Base-by-base conservation (phyloP, 768 basidiomycete species). In the Lactarius quietus region DNA sequence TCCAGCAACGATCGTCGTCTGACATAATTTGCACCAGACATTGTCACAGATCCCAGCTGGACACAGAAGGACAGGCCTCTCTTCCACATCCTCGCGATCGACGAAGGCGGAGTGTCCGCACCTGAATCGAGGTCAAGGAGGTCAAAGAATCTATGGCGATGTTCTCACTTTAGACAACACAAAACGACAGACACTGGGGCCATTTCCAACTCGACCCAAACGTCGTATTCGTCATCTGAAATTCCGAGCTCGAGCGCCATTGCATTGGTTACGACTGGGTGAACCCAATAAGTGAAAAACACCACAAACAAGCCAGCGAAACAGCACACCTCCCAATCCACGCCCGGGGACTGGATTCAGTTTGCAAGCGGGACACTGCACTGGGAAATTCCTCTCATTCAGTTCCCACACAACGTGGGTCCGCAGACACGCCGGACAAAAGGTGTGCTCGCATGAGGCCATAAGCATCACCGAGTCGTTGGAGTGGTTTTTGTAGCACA, bases 201-300 rank as follows among this genome's bases (percentile, higher is more conserved):
- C 56, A 57, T 57, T 38, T 57, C 31, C n/a, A 57, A 26, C n/a
- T 57, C 56, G 14, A 57, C 23, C 56, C 56, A 57, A 36, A 38
- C n/a, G 56, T 57, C 56, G 12, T 57, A 57, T n/a, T 57, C 33
- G n/a, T 38, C 35, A 33, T 57, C 56, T 9, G 35, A n/a, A 38
- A 55, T 35, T 23, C 56, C 56, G 35, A 57, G 56, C 14, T 57
- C 56, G n/a, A 57, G 56, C 23, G 38, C 56, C 35, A 38, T 57
- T 3, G 29, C 35, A 26, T 6, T 23, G 9, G 56, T 57, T n/a
- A 57, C 56, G 10, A 38, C 56, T 57, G 10, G 2, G 15, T 31
- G 35, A 26, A 29, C 9, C 6, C 29, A 23, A 57, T 35, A 26
- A 57, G 56, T 38, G 23, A 17, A 31, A 10, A 18, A 18, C 15